These are phyloP conservation scores for Cyberlindnera samutprakarnensis DNA, from an alignment of 805 yeast species.

Conservation along the genomic window DNA sequence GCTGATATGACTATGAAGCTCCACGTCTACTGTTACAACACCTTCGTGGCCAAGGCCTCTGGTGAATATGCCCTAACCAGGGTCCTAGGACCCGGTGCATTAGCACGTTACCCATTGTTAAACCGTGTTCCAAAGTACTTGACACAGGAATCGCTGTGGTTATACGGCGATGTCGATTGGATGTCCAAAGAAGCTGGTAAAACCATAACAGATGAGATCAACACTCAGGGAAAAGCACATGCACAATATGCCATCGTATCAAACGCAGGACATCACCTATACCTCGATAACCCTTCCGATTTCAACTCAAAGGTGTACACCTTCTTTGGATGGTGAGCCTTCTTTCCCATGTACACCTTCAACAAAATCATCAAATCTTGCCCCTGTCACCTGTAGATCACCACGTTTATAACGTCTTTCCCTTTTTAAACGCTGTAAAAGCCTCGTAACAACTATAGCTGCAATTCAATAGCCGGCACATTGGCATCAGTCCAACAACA, in stretches of 20 bases:
- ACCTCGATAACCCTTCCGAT: conserved; percentile 45
- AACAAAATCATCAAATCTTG: not conserved
- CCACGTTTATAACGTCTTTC: too few species aligned
- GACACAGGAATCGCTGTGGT: conserved; percentile 33
- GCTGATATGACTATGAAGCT: conserved; percentile 30
- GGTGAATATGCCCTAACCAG: conserved; percentile 62
- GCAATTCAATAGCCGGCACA: too few species aligned
- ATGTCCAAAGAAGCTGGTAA: conserved; percentile 58
- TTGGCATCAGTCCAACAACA: too few species aligned
- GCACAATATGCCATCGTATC: conserved; percentile 30
- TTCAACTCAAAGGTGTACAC: conserved; percentile 39
- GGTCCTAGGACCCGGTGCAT: conserved; percentile 49
- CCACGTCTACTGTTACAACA: conserved; percentile 45
- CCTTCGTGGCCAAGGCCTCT: conserved; percentile 47
- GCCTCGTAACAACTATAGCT: too few species aligned
- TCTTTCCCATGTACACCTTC: too few species aligned
- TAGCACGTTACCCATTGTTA: conserved; percentile 47
- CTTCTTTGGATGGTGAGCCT: conserved; percentile 26
- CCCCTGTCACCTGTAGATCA: not conserved
- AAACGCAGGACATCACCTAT: conserved; percentile 61
- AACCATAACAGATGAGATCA: conserved; percentile 30
- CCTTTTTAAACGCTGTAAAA: too few species aligned
- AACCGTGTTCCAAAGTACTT: conserved; percentile 40
- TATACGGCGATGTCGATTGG: conserved; percentile 68
- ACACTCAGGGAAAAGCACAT: conserved; percentile 7